Percentiles rank a stretch among this genome's conserved stretches.
Evolutionary conservation across 1,139 yeast species (phyloP).

Genomic region (Zygoascus meyerae): DNA sequence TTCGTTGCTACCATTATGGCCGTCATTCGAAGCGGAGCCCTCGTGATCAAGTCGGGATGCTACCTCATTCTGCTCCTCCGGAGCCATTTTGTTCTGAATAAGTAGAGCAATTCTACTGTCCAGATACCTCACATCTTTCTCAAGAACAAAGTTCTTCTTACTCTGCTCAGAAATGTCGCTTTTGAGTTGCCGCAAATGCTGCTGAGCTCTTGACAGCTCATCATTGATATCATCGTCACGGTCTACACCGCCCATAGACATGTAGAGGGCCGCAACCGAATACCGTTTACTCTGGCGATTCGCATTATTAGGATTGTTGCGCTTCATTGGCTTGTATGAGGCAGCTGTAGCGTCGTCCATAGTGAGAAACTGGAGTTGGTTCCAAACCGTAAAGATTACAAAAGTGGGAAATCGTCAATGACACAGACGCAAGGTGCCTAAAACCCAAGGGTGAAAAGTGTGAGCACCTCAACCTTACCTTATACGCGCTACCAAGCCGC

Average conservation of each 20-base stretch:
- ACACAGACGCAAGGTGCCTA: no score
- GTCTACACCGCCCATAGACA: constrained; percentile 37
- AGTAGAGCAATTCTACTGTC: constrained; percentile 39
- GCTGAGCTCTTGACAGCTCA: constrained; percentile 35
- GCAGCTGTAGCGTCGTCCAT: constrained; percentile 1
- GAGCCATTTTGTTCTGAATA: constrained; percentile 38
- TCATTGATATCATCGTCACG: constrained; percentile 37
- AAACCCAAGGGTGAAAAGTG: no score
- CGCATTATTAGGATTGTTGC: constrained; percentile 17
- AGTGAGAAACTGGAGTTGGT: background rate
- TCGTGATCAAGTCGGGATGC: constrained; percentile 30
- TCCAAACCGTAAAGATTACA: background rate
- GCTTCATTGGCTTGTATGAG: constrained; percentile 6
- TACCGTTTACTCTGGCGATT: constrained; percentile 34
- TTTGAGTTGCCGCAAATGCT: constrained; percentile 33
- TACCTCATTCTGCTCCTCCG: constrained; percentile 36
- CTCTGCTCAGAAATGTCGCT: constrained; percentile 35
- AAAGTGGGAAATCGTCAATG: background rate
- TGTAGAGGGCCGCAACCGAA: constrained; percentile 36
- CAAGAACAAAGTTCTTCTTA: constrained; percentile 37
- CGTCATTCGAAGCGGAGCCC: constrained; percentile 14
- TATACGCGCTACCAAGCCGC: no score
- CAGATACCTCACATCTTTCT: constrained; percentile 38
- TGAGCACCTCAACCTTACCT: no score
- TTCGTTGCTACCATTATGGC: constrained; percentile 10